These are phyloP conservation scores for Pyricularia sp. DNA, from an alignment of 2,329 filamentous ascomycete genomes.

Conservation along the genomic window DNA sequence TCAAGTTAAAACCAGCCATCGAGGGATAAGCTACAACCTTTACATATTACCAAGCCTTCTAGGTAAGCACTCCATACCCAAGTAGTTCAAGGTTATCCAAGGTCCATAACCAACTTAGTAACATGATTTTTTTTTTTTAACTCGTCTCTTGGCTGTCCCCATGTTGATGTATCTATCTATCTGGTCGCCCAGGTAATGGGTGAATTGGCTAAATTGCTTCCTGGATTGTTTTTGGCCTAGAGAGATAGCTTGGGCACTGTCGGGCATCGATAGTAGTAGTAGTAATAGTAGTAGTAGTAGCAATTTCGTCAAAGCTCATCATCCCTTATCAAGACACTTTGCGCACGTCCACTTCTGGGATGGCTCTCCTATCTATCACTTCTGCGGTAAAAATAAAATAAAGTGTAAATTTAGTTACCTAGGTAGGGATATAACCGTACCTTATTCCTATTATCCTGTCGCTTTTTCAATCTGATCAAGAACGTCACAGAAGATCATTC, in stretches of 20 bases:
- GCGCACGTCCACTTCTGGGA: background rate
- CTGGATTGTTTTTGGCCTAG: background rate
- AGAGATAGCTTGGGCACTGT: background rate
- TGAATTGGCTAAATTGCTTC: background rate
- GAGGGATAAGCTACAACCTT: background rate
- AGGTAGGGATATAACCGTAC: too few relatives aligned
- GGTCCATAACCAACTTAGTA: too few relatives aligned
- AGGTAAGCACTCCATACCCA: background rate
- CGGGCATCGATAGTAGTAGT: background rate
- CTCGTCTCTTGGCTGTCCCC: background rate
- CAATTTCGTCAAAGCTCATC: background rate
- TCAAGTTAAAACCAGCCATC: background rate
- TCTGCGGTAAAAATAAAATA: background rate
- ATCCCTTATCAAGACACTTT: background rate
- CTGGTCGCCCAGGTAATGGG: background rate
- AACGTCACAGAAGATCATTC: background rate
- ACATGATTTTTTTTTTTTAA: background rate
- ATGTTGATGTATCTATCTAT: background rate
- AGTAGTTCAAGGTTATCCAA: background rate
- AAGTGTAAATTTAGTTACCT: background rate
- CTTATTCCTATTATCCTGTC: background rate
- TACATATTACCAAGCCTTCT: background rate
- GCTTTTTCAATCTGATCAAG: background rate
- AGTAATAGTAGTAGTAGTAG: background rate
- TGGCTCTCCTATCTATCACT: background rate